Evolutionary conservation across 108 stramenopile species (phyloP).

Genomic region (Fistulifera pelliculosa): DNA sequence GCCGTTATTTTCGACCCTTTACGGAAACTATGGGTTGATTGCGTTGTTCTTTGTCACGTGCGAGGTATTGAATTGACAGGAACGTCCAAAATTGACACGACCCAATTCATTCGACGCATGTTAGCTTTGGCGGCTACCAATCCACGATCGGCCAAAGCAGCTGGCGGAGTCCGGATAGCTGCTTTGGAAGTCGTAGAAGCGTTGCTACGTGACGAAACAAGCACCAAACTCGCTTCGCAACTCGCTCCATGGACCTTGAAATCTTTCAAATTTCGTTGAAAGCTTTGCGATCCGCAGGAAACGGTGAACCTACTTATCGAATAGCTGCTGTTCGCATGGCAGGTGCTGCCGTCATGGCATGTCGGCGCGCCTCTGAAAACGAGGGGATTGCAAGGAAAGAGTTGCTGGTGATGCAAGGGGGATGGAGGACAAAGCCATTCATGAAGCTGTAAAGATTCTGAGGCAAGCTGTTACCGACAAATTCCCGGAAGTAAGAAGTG

Average conservation of each 20-base stretch:
- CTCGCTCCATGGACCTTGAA: constrained; percentile 58
- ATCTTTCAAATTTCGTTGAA: constrained; percentile 50
- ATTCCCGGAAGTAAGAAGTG: constrained; percentile 64
- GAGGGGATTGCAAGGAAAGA: constrained; percentile 15
- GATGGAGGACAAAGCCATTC: constrained; percentile 57
- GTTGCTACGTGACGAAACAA: constrained; percentile 15
- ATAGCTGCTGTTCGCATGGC: constrained; percentile 51
- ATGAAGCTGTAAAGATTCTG: constrained; percentile 57
- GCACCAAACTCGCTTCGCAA: constrained; percentile 26
- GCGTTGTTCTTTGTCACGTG: constrained; percentile 61
- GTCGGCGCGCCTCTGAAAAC: constrained; percentile 34
- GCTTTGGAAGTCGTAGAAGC: constrained; percentile 59
- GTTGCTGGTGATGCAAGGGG: constrained; percentile 46
- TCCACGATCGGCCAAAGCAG: constrained; percentile 57
- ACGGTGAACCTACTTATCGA: constrained; percentile 70
- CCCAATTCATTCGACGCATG: constrained; percentile 57
- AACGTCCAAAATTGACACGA: constrained; percentile 47
- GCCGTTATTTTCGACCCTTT: constrained; percentile 62
- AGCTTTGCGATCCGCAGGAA: constrained; percentile 52
- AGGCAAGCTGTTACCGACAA: constrained; percentile 56
- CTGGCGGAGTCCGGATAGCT: constrained; percentile 68
- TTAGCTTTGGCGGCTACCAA: constrained; percentile 58
- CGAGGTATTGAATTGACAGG: constrained; percentile 61
- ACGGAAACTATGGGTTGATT: constrained; percentile 69
- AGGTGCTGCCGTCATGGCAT: constrained; percentile 44